Percentiles rank a stretch among this genome's conserved stretches.
phyloP scores from a whole-genome alignment of 768 basidiomycete genomes.

The Amanita inopinata region DNA sequence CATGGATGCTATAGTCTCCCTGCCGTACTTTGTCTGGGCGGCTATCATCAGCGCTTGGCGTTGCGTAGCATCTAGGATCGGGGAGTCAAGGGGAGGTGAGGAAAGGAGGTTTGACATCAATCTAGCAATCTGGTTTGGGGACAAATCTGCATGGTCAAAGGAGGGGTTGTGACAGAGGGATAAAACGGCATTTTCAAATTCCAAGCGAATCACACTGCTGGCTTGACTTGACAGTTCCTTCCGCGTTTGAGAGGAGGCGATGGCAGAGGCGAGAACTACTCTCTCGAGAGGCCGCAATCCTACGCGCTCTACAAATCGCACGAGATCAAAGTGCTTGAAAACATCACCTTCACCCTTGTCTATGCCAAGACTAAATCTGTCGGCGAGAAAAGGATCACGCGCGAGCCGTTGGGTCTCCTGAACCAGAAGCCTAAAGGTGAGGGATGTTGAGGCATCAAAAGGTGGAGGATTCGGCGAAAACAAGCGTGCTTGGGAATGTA shows the following conservation, averaged over 20 bases:
- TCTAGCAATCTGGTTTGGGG: conserved; percentile 65
- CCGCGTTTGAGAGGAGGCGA: conserved; percentile 50
- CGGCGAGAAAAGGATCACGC: conserved; percentile 83
- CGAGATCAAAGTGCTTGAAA: conserved; percentile 76
- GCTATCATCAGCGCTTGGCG: conserved; percentile 68
- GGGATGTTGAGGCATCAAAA: conserved; percentile 65
- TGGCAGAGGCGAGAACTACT: conserved; percentile 66
- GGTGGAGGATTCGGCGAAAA: conserved; percentile 48
- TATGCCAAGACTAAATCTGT: conserved; percentile 83
- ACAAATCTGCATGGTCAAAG: conserved; percentile 75
- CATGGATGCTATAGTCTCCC: conserved; percentile 65
- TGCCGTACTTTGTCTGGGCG: conserved; percentile 71
- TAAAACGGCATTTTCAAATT: conserved; percentile 72
- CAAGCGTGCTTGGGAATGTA: conserved; percentile 72
- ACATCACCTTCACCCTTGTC: conserved; percentile 82
- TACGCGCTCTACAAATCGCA: conserved; percentile 74
- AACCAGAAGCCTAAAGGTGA: conserved; percentile 77
- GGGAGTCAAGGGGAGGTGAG: conserved; percentile 57
- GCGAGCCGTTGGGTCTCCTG: conserved; percentile 86
- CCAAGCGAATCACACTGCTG: conserved; percentile 54
- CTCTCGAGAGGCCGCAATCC: conserved; percentile 74
- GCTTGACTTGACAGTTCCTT: conserved; percentile 59
- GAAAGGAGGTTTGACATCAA: conserved; percentile 74
- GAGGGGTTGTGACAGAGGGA: conserved; percentile 72
- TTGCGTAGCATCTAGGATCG: conserved; percentile 62